Conservation (phyloP, 176 grass and related monocot species). For the Carex littledalei region DNA sequence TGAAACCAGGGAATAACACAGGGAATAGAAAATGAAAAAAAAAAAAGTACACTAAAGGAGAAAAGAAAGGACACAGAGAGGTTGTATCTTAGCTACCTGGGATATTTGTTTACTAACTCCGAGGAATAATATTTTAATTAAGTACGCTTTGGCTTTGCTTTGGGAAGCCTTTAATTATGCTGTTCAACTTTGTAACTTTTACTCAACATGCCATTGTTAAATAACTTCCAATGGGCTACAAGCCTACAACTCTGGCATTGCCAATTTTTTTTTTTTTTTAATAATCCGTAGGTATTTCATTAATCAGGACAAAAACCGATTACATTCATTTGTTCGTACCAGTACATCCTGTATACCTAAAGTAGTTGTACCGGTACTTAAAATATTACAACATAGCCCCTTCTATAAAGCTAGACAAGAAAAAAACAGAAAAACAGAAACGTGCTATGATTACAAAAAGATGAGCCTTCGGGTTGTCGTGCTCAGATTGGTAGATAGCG, state of each 20-base stretch:
- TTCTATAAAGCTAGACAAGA: too few species aligned
- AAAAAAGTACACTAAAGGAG: not conserved
- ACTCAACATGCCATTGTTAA: conserved; percentile 24
- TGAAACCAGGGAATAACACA: not conserved
- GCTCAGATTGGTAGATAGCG: too few species aligned
- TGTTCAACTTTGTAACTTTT: conserved; percentile 38
- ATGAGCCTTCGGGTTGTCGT: too few species aligned
- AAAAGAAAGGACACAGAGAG: not conserved
- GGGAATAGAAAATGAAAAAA: not conserved
- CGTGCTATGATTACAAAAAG: too few species aligned
- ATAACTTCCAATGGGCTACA: conserved; percentile 19
- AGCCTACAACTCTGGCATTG: conserved; percentile 32
- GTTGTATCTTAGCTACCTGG: conserved; percentile 18
- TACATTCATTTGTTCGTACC: too few species aligned
- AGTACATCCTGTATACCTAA: too few species aligned
- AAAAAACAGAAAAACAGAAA: too few species aligned
- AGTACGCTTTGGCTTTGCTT: conserved; percentile 28
- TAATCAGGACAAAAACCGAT: too few species aligned
- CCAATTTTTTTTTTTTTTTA: too few species aligned
- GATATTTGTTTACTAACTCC: not conserved
- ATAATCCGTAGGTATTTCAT: too few species aligned
- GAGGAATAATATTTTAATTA: conserved; percentile 15
- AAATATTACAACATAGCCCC: too few species aligned
- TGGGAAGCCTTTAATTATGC: conserved; percentile 33
- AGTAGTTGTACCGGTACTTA: too few species aligned